Evolutionary conservation across 2,329 filamentous ascomycete species (phyloP), one percentile per base, ranked within the genome.

Genomic region (Emergomyces orientalis): DNA sequence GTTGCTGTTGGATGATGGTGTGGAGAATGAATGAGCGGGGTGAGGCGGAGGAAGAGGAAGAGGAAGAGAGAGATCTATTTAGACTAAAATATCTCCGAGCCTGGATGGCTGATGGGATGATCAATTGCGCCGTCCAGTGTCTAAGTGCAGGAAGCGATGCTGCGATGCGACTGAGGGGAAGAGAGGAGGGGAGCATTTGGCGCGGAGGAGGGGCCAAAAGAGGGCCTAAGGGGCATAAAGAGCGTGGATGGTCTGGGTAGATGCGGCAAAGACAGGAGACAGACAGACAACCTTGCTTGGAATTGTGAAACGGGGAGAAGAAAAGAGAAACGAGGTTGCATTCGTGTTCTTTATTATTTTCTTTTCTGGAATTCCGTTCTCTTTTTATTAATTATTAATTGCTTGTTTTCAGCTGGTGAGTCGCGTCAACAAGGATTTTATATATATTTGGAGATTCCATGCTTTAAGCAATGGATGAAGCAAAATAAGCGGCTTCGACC

Each of bases 171-270:
- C 60, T 65, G 64, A 67, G 64, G 63, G 65, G 64, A 58, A 64
- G 52, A 45, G 62, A 58, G 59, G 66, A 63, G 67, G 67, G 65
- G 65, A 67, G 59, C 67, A 69, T 66, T 55, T 52, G 51, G 55
- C 13, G 17, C 3, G 39, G 41, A 19, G 39, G 13, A 11, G 9
- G 8, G 19, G 27, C 13, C 2, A 9, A 43, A 43, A 9, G 1
- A 3, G 8, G 19, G 27, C 13, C 2, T 4, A 43, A 43, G 41
- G 1, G 8, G 13, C 7, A 9, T 3, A 4, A 45, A n/a, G 14
- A 7, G n/a, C 43, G 5, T 45, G 32, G 32, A 7, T 7, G 3
- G 32, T 32, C 51, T 45, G 56, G 56, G 25, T 47, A 59, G 57
- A 58, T 58, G 37, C 55, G 55, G 55, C 55, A 58, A 52, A 2